Percentiles rank a stretch among this genome's conserved stretches.
Conservation (phyloP, 2,329 filamentous ascomycete species). For the Neofusicoccum cordaticola region DNA sequence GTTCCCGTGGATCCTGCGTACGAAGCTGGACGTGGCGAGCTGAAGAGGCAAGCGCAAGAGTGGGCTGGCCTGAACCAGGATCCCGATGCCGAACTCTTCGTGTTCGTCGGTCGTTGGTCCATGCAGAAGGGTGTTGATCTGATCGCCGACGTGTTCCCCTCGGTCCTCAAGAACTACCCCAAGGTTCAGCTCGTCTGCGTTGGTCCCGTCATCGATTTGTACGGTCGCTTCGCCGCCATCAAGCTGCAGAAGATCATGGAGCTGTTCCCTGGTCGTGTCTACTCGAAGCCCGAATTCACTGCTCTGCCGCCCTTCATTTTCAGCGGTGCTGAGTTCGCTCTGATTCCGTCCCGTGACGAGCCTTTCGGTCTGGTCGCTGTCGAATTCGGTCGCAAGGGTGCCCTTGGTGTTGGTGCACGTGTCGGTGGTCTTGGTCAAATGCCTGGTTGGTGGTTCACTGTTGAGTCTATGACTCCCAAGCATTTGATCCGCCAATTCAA, state of each 20-base stretch:
- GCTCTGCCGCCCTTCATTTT: constrained; percentile 66
- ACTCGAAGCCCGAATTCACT: constrained; percentile 67
- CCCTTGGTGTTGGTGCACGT: constrained; percentile 63
- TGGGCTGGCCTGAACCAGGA: constrained; percentile 64
- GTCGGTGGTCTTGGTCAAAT: constrained; percentile 67
- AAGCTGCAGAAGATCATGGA: constrained; percentile 65
- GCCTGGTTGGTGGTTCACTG: constrained; percentile 70
- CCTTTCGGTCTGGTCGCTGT: constrained; percentile 68
- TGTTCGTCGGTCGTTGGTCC: constrained; percentile 68
- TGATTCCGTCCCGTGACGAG: constrained; percentile 67
- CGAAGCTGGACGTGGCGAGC: constrained; percentile 52
- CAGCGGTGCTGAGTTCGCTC: constrained; percentile 64
- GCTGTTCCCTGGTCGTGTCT: constrained; percentile 63
- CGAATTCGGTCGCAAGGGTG: constrained; percentile 67
- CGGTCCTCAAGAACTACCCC: constrained; percentile 58
- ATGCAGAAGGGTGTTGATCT: constrained; percentile 68
- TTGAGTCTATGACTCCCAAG: constrained; percentile 62
- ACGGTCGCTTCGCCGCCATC: constrained; percentile 65
- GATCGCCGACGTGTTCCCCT: constrained; percentile 66
- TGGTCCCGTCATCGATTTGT: constrained; percentile 65
- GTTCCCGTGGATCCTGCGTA: constrained; percentile 54
- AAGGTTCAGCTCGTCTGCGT: constrained; percentile 62
- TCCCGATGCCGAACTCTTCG: constrained; percentile 60
- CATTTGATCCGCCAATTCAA: constrained; percentile 66
- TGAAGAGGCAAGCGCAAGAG: constrained; percentile 62